Conservation (phyloP, 768 basidiomycete genomes). For the Strobilomyces dryophilus region DNA sequence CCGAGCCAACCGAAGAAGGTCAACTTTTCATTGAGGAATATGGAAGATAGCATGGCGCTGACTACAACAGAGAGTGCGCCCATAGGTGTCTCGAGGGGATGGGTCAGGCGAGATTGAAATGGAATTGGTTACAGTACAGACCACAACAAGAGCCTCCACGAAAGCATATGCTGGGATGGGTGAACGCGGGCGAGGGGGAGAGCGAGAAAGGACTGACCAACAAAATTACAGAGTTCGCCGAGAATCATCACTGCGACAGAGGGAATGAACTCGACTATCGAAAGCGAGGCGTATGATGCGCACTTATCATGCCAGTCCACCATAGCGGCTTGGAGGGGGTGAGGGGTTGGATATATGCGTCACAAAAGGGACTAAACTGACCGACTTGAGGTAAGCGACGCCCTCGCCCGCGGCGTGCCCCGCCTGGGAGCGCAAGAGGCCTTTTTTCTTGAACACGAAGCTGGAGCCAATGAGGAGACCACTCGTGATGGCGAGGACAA, state of each 20-base stretch:
- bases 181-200: constrained; percentile 3
- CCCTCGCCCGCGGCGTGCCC: constrained; percentile 80
- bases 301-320: constrained; percentile 92
- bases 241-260: constrained; percentile 74
- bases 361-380: constrained; percentile 36
- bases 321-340: constrained; percentile 58
- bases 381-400: constrained; percentile 92
- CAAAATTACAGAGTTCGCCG: constrained; percentile 85
- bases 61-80: constrained; percentile 96
- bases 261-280: not conserved
- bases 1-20: constrained; percentile 98
- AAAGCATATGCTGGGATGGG: constrained; percentile 69
- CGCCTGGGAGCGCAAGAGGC: constrained; percentile 73
- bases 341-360: constrained; percentile 8
- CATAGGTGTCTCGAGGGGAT: constrained; percentile 67
- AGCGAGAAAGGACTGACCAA: constrained; percentile 47
- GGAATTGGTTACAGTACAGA: constrained; percentile 35
- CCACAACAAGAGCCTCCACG: constrained; percentile 89
- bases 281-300: no score
- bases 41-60: constrained; percentile 86
- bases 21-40: constrained; percentile 90
- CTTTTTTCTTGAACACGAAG: constrained; percentile 99
- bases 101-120: constrained; percentile 5
- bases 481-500: constrained; percentile 69
- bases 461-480: constrained; percentile 88